These are phyloP conservation scores for Boechera retrofracta DNA, from an alignment of 345 rosid species.

Conservation along the genomic window DNA sequence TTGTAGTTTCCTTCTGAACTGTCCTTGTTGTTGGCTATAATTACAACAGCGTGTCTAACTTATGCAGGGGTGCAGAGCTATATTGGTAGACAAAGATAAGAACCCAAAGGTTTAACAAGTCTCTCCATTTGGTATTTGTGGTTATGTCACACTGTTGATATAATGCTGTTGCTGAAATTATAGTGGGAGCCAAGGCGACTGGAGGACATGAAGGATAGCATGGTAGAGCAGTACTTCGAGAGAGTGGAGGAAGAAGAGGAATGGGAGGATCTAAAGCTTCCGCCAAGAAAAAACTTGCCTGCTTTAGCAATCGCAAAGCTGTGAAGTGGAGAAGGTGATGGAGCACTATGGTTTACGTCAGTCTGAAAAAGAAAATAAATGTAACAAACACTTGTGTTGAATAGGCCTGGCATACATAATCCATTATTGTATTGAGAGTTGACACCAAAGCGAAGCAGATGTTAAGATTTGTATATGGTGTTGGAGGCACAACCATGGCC, in stretches of 20 bases:
- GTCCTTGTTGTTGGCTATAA: neutral
- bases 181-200: slow-evolving; percentile 82
- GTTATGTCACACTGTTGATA: slow-evolving; percentile 19
- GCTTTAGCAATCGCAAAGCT: slow-evolving; percentile 66
- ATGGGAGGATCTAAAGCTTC: slow-evolving; percentile 72
- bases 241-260: slow-evolving; percentile 59
- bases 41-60: slow-evolving; percentile 5
- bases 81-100: slow-evolving; percentile 81
- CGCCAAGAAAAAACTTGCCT: slow-evolving; percentile 60
- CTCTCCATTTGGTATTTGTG: slow-evolving; percentile 11
- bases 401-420: slow-evolving; percentile 19
- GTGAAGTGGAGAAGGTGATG: slow-evolving; percentile 44
- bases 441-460: slow-evolving; percentile 39
- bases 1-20: neutral
- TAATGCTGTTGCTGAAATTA: neutral
- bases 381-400: slow-evolving; percentile 25
- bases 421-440: slow-evolving; percentile 25
- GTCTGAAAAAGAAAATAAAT: slow-evolving; percentile 30
- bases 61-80: slow-evolving; percentile 93
- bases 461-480: slow-evolving; percentile 30
- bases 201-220: slow-evolving; percentile 58
- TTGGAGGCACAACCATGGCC: slow-evolving; percentile 44
- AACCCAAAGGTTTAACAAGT: slow-evolving; percentile 67
- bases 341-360: slow-evolving; percentile 20
- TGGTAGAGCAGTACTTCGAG: slow-evolving; percentile 71